Evolutionary conservation across 1,139 yeast species (phyloP).

Genomic region (Debaryomycetaceae sp.): DNA sequence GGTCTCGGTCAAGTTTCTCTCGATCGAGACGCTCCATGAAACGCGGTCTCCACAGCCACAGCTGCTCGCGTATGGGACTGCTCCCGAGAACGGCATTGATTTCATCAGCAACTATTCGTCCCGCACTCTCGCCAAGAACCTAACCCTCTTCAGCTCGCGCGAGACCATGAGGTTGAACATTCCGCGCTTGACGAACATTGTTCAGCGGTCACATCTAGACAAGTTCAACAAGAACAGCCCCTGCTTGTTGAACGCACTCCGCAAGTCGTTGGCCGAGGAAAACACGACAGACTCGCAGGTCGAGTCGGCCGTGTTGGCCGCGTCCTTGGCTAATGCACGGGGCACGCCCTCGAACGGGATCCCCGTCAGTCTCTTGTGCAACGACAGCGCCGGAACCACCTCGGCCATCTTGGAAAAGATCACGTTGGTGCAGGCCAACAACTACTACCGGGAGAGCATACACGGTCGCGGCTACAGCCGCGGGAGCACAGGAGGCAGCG

Average conservation of each 20-base stretch:
- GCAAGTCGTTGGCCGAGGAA: slow-evolving; percentile 9
- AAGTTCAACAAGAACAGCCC: slow-evolving; percentile 29
- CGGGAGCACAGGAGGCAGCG: no score
- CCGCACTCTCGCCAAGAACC: slow-evolving; percentile 52
- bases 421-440: slow-evolving; percentile 36
- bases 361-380: slow-evolving; percentile 24
- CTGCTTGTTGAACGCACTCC: slow-evolving; percentile 27
- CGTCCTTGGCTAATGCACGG: slow-evolving; percentile 1
- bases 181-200: slow-evolving; percentile 43
- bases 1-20: slow-evolving; percentile 62
- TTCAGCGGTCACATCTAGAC: slow-evolving; percentile 44
- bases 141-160: slow-evolving; percentile 65
- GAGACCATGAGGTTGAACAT: slow-evolving; percentile 65
- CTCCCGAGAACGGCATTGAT: neutral
- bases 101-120: slow-evolving; percentile 11
- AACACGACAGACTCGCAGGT: neutral
- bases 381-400: slow-evolving; percentile 20
- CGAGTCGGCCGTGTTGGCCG: slow-evolving; percentile 2
- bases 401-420: slow-evolving; percentile 33
- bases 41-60: slow-evolving; percentile 21
- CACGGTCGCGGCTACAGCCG: neutral
- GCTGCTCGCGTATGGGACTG: slow-evolving; percentile 13
- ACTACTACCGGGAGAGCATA: slow-evolving; percentile 22
- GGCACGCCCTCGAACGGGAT: slow-evolving; percentile 19
- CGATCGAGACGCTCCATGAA: slow-evolving; percentile 15